Conservation (phyloP, 23 red algal genomes). For the Pyropia yezoensis region DNA sequence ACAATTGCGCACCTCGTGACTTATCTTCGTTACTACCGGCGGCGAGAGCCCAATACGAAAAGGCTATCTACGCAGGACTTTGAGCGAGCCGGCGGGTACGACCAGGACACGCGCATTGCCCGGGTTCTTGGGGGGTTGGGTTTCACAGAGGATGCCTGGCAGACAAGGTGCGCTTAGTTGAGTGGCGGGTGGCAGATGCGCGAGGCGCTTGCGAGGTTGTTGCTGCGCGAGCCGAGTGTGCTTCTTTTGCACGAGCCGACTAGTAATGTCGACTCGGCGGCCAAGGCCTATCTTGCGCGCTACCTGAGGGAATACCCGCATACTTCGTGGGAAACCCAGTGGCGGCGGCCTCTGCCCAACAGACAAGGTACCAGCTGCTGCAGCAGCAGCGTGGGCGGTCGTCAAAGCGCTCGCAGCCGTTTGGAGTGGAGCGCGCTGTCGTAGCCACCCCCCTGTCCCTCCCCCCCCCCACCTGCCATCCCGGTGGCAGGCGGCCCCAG, state of each 20-base stretch:
- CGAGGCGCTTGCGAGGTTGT: constrained; percentile 9
- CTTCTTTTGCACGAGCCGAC: constrained; percentile 33
- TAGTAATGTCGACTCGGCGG: constrained; percentile 6
- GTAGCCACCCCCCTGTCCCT: too few relatives aligned
- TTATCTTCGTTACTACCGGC: too few relatives aligned
- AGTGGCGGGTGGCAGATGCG: constrained; percentile 19
- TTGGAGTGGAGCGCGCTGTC: too few relatives aligned
- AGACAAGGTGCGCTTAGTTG: neutral
- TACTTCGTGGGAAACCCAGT: too few relatives aligned
- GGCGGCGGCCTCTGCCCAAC: too few relatives aligned
- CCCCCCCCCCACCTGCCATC: too few relatives aligned
- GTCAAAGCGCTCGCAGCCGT: too few relatives aligned
- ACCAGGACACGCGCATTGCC: constrained; percentile 6
- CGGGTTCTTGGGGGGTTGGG: constrained; percentile 6
- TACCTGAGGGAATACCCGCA: constrained; percentile 8
- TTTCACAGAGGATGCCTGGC: constrained; percentile 11
- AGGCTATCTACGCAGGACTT: constrained; percentile 7
- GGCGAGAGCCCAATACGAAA: neutral
- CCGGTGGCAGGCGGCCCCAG: too few relatives aligned
- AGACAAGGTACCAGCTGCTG: too few relatives aligned
- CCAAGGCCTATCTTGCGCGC: constrained; percentile 8
- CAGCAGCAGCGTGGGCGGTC: too few relatives aligned
- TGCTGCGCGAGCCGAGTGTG: constrained; percentile 6
- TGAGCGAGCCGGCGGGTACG: constrained; percentile 2
- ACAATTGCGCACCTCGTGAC: too few relatives aligned